Evolutionary conservation across 768 basidiomycete genomes (phyloP).

Genomic region (Mycena crocata): DNA sequence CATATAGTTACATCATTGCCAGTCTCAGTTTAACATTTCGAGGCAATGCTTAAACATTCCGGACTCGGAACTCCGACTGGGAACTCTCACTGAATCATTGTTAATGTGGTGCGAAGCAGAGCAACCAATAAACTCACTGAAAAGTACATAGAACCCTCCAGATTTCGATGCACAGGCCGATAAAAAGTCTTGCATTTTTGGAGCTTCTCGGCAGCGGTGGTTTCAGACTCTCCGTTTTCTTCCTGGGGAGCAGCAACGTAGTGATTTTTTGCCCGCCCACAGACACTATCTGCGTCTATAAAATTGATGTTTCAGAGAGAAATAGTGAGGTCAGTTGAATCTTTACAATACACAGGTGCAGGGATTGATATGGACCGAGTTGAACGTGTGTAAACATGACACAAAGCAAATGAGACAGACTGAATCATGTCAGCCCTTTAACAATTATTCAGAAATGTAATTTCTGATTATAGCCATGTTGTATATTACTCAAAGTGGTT

Average conservation of each 20-base stretch:
- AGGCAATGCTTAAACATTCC: too few species aligned
- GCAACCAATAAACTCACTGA: too few species aligned
- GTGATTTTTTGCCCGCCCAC: constrained; percentile 71
- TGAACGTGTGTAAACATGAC: constrained; percentile 83
- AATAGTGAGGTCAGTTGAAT: neutral
- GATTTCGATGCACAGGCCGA: too few species aligned
- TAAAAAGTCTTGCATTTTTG: too few species aligned
- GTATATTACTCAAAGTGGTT: constrained; percentile 70
- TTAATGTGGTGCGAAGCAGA: too few species aligned
- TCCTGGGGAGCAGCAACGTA: constrained; percentile 63
- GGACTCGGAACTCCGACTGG: too few species aligned
- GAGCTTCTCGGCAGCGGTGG: too few species aligned
- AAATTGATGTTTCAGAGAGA: neutral
- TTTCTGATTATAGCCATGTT: neutral
- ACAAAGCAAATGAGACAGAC: constrained; percentile 74
- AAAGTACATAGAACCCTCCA: too few species aligned
- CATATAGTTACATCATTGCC: too few species aligned
- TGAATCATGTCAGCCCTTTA: constrained; percentile 80
- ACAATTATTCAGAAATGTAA: constrained; percentile 2
- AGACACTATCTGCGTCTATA: constrained; percentile 82
- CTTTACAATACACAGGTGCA: constrained; percentile 85
- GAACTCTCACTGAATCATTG: too few species aligned
- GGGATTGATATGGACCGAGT: constrained; percentile 90
- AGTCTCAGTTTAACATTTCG: too few species aligned
- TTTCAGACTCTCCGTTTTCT: too few species aligned